A percentile compares a stretch with the other conserved stretches of the same genome.
phyloP scores from a whole-genome alignment of 2,329 filamentous ascomycete species.

The Penicillium frequentans region DNA sequence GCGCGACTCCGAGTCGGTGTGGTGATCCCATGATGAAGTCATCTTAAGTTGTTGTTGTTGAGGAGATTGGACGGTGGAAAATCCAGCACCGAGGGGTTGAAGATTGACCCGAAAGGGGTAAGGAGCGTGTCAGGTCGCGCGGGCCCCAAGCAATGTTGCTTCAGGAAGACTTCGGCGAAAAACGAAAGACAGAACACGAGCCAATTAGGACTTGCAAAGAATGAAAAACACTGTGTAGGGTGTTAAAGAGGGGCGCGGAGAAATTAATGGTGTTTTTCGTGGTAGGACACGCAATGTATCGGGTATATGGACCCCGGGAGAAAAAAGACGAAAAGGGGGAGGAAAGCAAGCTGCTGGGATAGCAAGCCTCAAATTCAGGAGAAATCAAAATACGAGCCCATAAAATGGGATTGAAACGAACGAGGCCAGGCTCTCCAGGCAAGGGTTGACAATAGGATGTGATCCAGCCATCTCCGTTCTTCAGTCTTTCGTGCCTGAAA shows the following conservation, averaged over 20 bases:
- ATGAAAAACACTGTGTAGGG: background rate
- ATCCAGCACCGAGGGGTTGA: conserved; percentile 17
- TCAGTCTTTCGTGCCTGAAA: conserved; percentile 15
- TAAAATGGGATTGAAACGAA: conserved; percentile 13
- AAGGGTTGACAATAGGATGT: background rate
- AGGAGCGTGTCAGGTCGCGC: conserved; percentile 14
- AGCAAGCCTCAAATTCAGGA: background rate
- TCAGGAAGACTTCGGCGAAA: background rate
- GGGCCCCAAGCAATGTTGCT: background rate
- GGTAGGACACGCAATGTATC: conserved; percentile 12
- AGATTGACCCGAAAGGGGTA: conserved; percentile 22
- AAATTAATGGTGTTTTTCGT: conserved; percentile 7
- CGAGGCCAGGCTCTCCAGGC: conserved; percentile 2
- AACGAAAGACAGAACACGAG: conserved; percentile 3
- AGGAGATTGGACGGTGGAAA: conserved; percentile 7
- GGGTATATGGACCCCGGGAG: conserved; percentile 7
- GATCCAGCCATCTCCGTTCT: conserved; percentile 13
- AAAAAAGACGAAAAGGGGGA: background rate
- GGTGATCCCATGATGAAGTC: conserved; percentile 28
- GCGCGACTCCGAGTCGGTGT: conserved; percentile 53
- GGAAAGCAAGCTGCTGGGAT: background rate
- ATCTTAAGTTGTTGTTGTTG: conserved; percentile 19
- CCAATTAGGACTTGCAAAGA: background rate
- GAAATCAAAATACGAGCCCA: conserved; percentile 7
- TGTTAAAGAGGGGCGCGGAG: conserved; percentile 5